phyloP scores from a whole-genome alignment of 352 stramenopile genomes.

The Phytophthora cajani region DNA sequence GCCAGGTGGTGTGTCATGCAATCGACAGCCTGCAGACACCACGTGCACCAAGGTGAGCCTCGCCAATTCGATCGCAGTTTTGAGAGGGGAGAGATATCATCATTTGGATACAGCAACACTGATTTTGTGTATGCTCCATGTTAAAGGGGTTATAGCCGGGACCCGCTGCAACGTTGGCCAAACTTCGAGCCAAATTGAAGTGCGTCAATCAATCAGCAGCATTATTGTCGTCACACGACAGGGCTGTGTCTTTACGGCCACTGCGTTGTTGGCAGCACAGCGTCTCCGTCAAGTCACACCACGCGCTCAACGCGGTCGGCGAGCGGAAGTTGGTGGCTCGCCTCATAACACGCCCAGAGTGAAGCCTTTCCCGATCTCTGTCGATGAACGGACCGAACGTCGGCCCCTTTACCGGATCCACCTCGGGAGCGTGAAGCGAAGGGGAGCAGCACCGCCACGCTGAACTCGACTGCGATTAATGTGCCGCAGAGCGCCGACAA shows the following conservation, averaged over 20 bases:
- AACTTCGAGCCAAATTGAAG: neutral
- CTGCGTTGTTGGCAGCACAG: neutral
- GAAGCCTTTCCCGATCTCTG: neutral
- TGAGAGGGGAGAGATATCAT: neutral
- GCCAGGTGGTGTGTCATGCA: too few species aligned
- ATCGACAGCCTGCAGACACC: too few species aligned
- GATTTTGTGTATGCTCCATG: neutral
- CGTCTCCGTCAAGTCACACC: too few species aligned
- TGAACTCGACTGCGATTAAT: neutral
- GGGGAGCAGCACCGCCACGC: too few species aligned
- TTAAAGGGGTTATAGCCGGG: too few species aligned
- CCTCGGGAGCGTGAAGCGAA: neutral
- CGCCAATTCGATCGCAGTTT: neutral
- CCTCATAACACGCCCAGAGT: neutral
- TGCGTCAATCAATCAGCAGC: too few species aligned
- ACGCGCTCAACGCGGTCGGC: neutral
- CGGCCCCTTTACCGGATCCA: constrained; percentile 14
- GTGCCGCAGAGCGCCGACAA: neutral
- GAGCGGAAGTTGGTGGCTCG: neutral
- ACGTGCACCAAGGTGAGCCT: too few species aligned
- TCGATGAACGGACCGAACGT: neutral
- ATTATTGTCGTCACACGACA: too few species aligned
- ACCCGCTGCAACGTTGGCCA: neutral
- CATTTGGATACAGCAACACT: neutral
- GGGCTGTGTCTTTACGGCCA: too few species aligned